Evolutionary conservation across 306 rosid species (phyloP).

Genomic region (Ormosia emarginata): DNA sequence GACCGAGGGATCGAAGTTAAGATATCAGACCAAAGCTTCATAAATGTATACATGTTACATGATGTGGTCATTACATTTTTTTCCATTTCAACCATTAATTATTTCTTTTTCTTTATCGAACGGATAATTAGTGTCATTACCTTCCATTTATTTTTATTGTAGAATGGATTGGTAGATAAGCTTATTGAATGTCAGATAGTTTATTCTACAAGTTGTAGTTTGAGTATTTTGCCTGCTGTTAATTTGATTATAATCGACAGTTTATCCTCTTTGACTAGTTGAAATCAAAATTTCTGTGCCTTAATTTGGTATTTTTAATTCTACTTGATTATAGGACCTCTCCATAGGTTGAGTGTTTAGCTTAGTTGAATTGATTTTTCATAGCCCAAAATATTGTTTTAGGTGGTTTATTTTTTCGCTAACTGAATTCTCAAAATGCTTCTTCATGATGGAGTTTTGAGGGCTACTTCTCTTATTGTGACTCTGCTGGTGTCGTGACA

Average conservation of each 20-base stretch:
- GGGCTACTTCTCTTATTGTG: slow-evolving; percentile 7
- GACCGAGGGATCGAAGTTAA: too few relatives aligned
- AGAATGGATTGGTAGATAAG: not conserved
- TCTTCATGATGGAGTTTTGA: too few relatives aligned
- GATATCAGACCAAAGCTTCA: too few relatives aligned
- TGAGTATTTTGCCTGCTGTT: not conserved
- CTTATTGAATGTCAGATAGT: not conserved
- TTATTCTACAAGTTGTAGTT: not conserved
- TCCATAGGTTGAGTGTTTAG: too few relatives aligned
- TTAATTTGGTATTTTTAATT: not conserved
- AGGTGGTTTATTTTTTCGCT: too few relatives aligned
- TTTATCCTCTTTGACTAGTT: not conserved
- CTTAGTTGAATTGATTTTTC: too few relatives aligned
- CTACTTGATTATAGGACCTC: too few relatives aligned
- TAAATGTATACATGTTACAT: too few relatives aligned
- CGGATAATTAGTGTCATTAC: not conserved
- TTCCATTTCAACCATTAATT: not conserved
- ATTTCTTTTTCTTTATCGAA: not conserved
- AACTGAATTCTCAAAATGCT: too few relatives aligned
- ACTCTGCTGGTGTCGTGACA: slow-evolving; percentile 78
- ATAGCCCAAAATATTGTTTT: too few relatives aligned
- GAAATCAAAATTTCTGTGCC: not conserved
- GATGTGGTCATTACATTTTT: too few relatives aligned
- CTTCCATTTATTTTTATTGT: not conserved
- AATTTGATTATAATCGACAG: not conserved